Conservation (phyloP, 495 filamentous ascomycete species). For the Pyrenopolyporus hunteri region DNA sequence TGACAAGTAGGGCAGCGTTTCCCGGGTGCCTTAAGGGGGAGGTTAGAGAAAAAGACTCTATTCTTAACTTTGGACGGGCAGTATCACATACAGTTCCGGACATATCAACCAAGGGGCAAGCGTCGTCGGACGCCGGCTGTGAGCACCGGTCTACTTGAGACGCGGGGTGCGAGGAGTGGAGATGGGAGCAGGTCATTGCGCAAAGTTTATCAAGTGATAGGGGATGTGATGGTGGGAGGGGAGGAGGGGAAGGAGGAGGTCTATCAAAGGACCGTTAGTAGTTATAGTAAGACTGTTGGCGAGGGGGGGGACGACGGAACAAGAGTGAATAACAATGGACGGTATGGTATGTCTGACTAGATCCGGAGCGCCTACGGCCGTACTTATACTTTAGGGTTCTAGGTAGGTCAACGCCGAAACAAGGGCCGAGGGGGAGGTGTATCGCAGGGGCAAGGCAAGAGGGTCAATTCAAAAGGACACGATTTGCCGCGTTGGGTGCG, state of each 20-base stretch:
- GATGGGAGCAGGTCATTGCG: constrained; percentile 26
- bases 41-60: constrained; percentile 5
- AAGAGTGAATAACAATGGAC: constrained; percentile 29
- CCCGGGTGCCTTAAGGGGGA: constrained; percentile 18
- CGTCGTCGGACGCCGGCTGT: constrained; percentile 10
- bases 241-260: too few species aligned
- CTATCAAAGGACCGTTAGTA: constrained; percentile 20
- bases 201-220: neutral
- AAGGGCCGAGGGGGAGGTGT: constrained; percentile 25
- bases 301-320: constrained; percentile 13
- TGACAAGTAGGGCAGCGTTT: constrained; percentile 45
- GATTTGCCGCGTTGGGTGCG: constrained; percentile 33
- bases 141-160: constrained; percentile 15
- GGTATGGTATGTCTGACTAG: constrained; percentile 20
- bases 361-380: constrained; percentile 31
- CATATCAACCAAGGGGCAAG: constrained; percentile 29
- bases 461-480: constrained; percentile 28
- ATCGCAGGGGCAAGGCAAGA: constrained; percentile 28
- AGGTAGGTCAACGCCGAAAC: constrained; percentile 29
- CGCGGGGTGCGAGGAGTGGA: constrained; percentile 17
- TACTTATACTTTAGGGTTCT: constrained; percentile 39
- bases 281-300: constrained; percentile 3
- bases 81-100: constrained; percentile 31
- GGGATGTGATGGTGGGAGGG: neutral
- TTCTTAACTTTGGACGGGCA: constrained; percentile 11